A percentile compares a stretch with the other conserved stretches of the same genome.
These are phyloP conservation scores for Diplodia mutila DNA, from an alignment of 2,329 filamentous ascomycete species.

Conservation along the genomic window DNA sequence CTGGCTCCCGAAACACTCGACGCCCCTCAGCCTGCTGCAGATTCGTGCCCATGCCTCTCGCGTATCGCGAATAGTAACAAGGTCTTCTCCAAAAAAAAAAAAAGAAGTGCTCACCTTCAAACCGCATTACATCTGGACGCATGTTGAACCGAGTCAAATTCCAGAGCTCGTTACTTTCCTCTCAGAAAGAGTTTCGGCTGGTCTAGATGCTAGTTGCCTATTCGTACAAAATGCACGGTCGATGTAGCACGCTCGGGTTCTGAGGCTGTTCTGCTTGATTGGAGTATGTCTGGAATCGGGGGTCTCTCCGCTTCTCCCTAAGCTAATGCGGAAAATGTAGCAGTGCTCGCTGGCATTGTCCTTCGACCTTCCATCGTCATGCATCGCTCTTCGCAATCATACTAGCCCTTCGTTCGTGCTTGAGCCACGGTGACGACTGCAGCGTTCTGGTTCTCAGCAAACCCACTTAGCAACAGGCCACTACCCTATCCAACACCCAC, in stretches of 20 bases:
- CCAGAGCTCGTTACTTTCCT: background rate
- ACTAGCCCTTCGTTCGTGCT: background rate
- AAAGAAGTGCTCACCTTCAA: too few relatives aligned
- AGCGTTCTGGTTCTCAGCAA: background rate
- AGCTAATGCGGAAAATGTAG: constrained; percentile 12
- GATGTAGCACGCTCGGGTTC: background rate
- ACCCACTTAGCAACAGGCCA: background rate
- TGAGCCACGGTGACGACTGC: background rate
- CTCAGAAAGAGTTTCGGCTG: background rate
- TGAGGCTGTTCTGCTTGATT: too few relatives aligned
- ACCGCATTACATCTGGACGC: too few relatives aligned
- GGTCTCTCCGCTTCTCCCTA: background rate
- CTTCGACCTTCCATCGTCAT: background rate
- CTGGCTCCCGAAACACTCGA: background rate
- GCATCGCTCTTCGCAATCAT: background rate
- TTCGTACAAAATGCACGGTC: background rate
- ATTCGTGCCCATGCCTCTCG: background rate
- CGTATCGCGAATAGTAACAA: too few relatives aligned
- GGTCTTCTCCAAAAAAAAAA: too few relatives aligned
- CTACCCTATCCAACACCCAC: background rate
- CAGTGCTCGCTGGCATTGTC: constrained; percentile 9
- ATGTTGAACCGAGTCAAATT: background rate
- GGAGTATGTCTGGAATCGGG: background rate
- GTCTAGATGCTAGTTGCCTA: background rate
- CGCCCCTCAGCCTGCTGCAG: background rate